Evolutionary conservation across 805 yeast species (phyloP).

Genomic region (Cyberlindnera euphorbiiphila): DNA sequence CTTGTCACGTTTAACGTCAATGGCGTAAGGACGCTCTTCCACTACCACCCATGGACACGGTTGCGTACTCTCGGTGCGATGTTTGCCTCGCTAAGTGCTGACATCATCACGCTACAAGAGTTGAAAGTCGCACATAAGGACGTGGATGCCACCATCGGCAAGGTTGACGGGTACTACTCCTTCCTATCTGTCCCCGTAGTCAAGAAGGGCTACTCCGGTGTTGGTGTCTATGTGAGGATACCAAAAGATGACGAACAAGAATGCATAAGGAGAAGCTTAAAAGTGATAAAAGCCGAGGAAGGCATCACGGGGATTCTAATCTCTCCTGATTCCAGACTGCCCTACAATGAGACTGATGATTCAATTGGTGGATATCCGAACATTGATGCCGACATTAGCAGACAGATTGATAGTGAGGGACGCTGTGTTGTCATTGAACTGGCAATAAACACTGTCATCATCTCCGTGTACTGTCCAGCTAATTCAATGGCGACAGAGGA

Average conservation of each 20-base stretch:
- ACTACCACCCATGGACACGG: constrained; percentile 81
- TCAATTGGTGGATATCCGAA: constrained; percentile 71
- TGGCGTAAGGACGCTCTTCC: constrained; percentile 74
- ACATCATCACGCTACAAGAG: constrained; percentile 84
- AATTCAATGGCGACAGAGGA: constrained; percentile 69
- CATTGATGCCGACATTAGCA: constrained; percentile 35
- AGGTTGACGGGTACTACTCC: constrained; percentile 52
- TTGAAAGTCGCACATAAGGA: constrained; percentile 60
- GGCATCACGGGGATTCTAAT: constrained; percentile 72
- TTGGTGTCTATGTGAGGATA: constrained; percentile 70
- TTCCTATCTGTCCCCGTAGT: constrained; percentile 64
- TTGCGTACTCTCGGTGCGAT: constrained; percentile 34
- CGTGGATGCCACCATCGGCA: constrained; percentile 44
- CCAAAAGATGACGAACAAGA: constrained; percentile 43
- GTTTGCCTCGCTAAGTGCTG: constrained; percentile 58
- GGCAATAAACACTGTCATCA: constrained; percentile 54
- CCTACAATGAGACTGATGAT: constrained; percentile 21
- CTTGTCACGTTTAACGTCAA: constrained; percentile 77
- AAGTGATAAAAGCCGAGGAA: constrained; percentile 77
- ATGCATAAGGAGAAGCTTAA: constrained; percentile 34
- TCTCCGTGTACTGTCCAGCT: constrained; percentile 86
- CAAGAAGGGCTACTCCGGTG: constrained; percentile 89
- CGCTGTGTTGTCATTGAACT: constrained; percentile 75
- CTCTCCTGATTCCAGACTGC: constrained; percentile 22
- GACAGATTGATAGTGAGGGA: constrained; percentile 75